Conservation (phyloP, 768 basidiomycete genomes). For the Suillus occidentalis region DNA sequence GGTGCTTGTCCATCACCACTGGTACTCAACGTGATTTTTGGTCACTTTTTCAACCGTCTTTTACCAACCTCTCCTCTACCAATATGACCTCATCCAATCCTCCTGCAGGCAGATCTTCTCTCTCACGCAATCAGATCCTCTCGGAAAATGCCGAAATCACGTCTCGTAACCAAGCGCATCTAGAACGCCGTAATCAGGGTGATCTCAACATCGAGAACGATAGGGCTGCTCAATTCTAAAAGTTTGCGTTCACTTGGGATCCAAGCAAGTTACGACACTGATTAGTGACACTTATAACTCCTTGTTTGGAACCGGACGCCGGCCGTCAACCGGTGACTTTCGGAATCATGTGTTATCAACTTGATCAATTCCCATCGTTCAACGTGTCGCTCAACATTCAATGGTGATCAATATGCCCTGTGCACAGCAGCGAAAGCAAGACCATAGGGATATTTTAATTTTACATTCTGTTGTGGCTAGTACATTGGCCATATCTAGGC, state of each 20-base stretch:
- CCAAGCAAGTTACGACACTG: background rate
- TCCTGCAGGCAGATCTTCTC: no score
- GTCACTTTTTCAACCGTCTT: no score
- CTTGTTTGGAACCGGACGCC: background rate
- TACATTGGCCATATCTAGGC: background rate
- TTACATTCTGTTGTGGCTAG: background rate
- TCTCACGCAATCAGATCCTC: no score
- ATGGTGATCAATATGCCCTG: background rate
- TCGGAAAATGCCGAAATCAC: no score
- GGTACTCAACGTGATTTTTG: no score
- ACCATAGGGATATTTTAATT: background rate
- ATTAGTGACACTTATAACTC: background rate
- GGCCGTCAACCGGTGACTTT: background rate
- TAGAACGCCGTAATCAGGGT: no score
- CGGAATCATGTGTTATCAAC: no score
- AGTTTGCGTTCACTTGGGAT: background rate
- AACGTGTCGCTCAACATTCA: no score
- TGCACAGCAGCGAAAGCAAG: background rate
- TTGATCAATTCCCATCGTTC: background rate
- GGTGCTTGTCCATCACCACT: constrained; percentile 26
- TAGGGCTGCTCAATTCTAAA: constrained; percentile 11
- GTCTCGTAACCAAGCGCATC: no score
- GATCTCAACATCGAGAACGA: no score
- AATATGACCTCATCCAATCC: no score
- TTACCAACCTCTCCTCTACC: no score